phyloP scores from a whole-genome alignment of 176 grass and related monocot species.

The Echinochloa phyllopogon region DNA sequence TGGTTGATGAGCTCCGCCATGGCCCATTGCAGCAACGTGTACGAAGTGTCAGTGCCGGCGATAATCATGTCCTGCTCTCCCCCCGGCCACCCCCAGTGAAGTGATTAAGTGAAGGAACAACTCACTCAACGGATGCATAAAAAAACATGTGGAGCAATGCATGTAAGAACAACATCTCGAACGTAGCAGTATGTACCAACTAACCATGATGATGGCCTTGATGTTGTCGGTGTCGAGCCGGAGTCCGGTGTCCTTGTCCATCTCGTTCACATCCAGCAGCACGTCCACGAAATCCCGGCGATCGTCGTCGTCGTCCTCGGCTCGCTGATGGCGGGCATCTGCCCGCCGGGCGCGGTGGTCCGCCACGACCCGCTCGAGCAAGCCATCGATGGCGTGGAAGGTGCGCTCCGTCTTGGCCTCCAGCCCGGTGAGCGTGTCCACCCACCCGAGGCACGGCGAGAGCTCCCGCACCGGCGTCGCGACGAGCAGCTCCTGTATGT shows the following conservation, averaged over 20 bases:
- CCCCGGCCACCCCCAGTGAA: too few relatives aligned
- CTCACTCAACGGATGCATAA: too few relatives aligned
- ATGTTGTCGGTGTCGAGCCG: constrained; percentile 19
- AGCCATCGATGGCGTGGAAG: not conserved
- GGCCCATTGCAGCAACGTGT: constrained; percentile 25
- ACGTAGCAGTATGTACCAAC: not conserved
- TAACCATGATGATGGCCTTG: constrained; percentile 45
- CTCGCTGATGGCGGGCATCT: too few relatives aligned
- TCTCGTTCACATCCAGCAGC: constrained; percentile 52
- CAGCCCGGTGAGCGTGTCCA: constrained; percentile 41
- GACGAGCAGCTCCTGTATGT: not conserved
- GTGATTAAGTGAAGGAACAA: too few relatives aligned
- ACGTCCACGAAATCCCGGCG: constrained; percentile 52
- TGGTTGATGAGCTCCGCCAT: constrained; percentile 56
- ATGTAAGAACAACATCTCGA: too few relatives aligned
- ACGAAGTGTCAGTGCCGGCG: constrained; percentile 32
- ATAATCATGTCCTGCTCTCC: constrained; percentile 16
- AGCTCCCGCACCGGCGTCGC: constrained; percentile 42
- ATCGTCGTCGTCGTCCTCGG: not conserved
- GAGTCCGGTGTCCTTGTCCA: not conserved
- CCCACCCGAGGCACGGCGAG: constrained; percentile 62
- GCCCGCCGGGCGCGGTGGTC: not conserved
- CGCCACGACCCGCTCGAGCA: not conserved
- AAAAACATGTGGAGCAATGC: too few relatives aligned
- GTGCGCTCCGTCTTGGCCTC: not conserved